Percentiles rank a stretch among this genome's conserved stretches.
Conservation (phyloP, 129 eudicot species). For the Cynara cardunculus region DNA sequence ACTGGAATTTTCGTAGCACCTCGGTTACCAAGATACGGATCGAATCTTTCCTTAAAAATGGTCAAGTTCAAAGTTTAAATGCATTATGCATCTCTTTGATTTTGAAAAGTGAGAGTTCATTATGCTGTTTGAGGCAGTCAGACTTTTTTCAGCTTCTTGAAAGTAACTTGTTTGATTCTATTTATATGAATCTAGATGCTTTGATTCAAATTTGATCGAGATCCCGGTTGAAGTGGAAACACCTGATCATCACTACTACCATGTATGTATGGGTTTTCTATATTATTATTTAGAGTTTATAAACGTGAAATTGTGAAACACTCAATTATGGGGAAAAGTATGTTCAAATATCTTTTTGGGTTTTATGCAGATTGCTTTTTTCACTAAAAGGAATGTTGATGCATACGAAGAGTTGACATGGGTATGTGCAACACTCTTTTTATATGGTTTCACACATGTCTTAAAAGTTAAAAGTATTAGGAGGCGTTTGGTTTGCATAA, state of each 20-base stretch:
- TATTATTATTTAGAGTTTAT: not conserved
- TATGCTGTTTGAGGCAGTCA: not conserved
- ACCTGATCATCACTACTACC: conserved; percentile 81
- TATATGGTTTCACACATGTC: not conserved
- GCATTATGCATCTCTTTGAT: conserved; percentile 3
- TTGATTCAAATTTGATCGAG: conserved; percentile 61
- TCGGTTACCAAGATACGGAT: not conserved
- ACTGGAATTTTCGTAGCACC: not conserved
- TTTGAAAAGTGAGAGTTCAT: conserved; percentile 6
- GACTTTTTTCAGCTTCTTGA: conserved; percentile 3
- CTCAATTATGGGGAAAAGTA: not conserved
- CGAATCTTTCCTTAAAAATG: not conserved
- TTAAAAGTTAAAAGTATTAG: too few relatives aligned
- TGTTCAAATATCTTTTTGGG: not conserved
- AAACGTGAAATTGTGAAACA: not conserved
- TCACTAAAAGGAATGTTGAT: conserved; percentile 56
- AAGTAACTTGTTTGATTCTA: not conserved
- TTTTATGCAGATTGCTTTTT: conserved; percentile 76
- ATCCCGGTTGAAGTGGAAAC: conserved; percentile 81
- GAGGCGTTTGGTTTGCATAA: too few relatives aligned
- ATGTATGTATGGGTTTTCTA: conserved; percentile 43
- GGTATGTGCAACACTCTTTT: conserved; percentile 43
- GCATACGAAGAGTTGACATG: conserved; percentile 82
- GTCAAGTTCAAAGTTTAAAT: not conserved
- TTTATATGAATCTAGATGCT: conserved; percentile 42